Evolutionary conservation across 2,329 filamentous ascomycete species (phyloP).

Genomic region (Talaromyces amestolkiae): DNA sequence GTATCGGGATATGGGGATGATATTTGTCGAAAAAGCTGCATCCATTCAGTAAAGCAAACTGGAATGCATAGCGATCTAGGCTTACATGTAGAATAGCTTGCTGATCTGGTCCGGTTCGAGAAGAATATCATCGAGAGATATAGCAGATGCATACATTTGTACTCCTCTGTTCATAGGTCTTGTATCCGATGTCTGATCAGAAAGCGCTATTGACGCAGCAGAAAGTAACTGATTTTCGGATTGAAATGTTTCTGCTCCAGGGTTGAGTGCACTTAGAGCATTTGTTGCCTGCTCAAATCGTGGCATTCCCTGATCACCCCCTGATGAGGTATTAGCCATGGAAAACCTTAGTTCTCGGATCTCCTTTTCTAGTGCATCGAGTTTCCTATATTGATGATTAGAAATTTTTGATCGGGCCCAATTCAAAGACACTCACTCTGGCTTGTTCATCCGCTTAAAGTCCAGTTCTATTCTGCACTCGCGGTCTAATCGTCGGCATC

Average conservation of each 20-base stretch:
- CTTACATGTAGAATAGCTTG: conserved; percentile 14
- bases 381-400: conserved; percentile 1
- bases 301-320: background rate
- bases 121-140: background rate
- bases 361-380: conserved; percentile 16
- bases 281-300: background rate
- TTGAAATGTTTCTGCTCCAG: background rate
- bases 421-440: conserved; percentile 2
- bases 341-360: conserved; percentile 11
- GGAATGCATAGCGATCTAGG: background rate
- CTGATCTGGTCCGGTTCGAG: background rate
- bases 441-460: conserved; percentile 17
- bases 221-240: background rate
- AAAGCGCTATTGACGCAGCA: background rate
- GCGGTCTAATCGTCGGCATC: conserved; percentile 15
- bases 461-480: conserved; percentile 15
- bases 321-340: background rate
- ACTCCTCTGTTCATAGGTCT: too few species aligned
- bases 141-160: background rate
- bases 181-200: background rate
- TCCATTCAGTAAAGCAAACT: background rate
- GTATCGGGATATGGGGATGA: conserved; percentile 10
- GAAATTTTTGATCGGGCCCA: background rate
- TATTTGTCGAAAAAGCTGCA: conserved; percentile 16
- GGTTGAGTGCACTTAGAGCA: background rate